phyloP scores from a whole-genome alignment of 139 green algal species.

The Micractinium sp. region DNA sequence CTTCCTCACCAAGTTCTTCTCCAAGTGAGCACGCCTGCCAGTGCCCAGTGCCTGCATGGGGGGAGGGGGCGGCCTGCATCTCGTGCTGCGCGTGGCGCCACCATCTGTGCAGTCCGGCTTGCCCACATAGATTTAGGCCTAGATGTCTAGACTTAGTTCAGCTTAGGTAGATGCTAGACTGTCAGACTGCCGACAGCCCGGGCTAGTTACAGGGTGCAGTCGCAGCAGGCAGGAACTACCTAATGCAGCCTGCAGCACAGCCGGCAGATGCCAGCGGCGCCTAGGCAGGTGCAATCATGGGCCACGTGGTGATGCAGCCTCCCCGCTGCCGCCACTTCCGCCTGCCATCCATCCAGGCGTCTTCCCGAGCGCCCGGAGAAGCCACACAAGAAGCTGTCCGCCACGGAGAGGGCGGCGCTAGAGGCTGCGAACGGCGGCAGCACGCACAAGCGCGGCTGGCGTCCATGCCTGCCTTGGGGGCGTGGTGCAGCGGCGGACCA shows the following conservation, averaged over 20 bases:
- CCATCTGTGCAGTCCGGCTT: background rate
- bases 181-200: background rate
- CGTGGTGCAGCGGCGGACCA: background rate
- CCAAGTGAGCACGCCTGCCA: conserved; percentile 1
- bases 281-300: background rate
- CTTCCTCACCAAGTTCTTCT: conserved; percentile 40
- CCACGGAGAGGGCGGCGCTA: background rate
- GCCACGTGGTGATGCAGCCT: background rate
- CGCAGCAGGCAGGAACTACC: background rate
- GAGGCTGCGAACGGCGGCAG: background rate
- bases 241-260: background rate
- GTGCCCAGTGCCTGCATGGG: background rate
- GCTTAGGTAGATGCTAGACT: background rate
- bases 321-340: background rate
- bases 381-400: background rate
- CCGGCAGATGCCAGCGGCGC: background rate
- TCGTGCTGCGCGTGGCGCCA: background rate
- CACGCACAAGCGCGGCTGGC: background rate
- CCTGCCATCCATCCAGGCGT: background rate
- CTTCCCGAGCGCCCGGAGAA: background rate
- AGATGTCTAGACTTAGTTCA: background rate
- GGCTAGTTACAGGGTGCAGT: background rate
- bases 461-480: background rate
- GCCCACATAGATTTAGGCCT: background rate
- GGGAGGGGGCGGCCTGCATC: background rate